Evolutionary conservation across 345 rosid species (phyloP), one percentile per base, ranked within the genome.

Genomic region (Syzygium aqueum): DNA sequence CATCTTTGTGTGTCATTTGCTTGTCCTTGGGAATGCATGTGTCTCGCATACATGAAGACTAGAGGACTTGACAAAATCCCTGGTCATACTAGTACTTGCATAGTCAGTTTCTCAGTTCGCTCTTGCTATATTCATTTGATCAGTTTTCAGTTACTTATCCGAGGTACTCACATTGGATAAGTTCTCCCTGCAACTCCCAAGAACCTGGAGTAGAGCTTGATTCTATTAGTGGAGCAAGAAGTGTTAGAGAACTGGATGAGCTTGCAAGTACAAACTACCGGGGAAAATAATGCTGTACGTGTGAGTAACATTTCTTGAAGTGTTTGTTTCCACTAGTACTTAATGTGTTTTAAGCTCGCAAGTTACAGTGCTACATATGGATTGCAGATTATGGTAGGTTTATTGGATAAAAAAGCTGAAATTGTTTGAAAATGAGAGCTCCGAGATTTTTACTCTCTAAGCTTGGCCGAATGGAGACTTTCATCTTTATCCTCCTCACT

Each of bases 401-500:
- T 92, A 49, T 92, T 91, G 93, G 93, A 92, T 87, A 16, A 92
- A 92, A 89, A 93, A 90, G 88, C 90, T 91, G 53, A 89, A 82
- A 91, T 91, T 15, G 88, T 93, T 92, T 59, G 91, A 67, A 53
- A 93, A 93, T 85, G 93, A 93, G 91, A 92, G 91, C 86, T 84
- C 93, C 5, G 91, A 90, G 85, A 92, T 86, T 13, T 91, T 90
- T 30, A 94, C 84, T 92, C 87, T 90, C 92, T 4, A 92, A 93
- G 78, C 92, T 94, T 93, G 46, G 93, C 94, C 0, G 86, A 92
- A 93, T 86, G 90, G 92, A 87, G 87, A 88, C 77, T 85, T 93
- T 53, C 94, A 93, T 86, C 91, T 93, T 56, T 92, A 93, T 89
- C 94, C 93, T 89, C 80, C 90, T 37, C 89, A 90, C 77, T 90